These are phyloP conservation scores for Solanum medicagineum DNA, from an alignment of 257 asterid genomes.

Conservation along the genomic window DNA sequence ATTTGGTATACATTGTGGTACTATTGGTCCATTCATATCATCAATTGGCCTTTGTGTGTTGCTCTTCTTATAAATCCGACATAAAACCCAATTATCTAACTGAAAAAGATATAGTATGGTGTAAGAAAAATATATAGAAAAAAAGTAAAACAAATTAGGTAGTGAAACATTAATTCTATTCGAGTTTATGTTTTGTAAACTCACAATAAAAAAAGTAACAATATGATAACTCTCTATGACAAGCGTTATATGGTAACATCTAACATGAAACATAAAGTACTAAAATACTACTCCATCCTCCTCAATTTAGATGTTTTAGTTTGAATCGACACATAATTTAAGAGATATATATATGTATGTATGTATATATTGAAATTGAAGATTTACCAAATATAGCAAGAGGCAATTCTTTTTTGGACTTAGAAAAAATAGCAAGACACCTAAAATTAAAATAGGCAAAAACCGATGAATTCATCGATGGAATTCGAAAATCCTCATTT, in stretches of 20 bases:
- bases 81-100: slow-evolving; percentile 5
- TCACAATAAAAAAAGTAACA: background rate
- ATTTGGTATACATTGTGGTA: background rate
- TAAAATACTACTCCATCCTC: background rate
- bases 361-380: too few species aligned
- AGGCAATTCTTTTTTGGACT: too few species aligned
- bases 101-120: background rate
- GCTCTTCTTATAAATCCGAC: background rate
- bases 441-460: too few species aligned
- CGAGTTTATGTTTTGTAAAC: background rate
- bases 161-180: background rate
- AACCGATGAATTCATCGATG: background rate
- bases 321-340: background rate
- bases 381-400: too few species aligned
- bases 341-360: too few species aligned
- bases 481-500: too few species aligned
- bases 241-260: background rate
- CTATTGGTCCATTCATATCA: background rate
- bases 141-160: background rate
- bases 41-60: background rate
- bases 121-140: background rate
- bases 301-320: background rate
- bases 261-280: background rate
- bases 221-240: background rate
- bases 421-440: too few species aligned